Percentiles rank a stretch among this genome's conserved stretches.
Conservation (phyloP, 192 early-diverging fungal genomes). For the Backusella liffmaniae region DNA sequence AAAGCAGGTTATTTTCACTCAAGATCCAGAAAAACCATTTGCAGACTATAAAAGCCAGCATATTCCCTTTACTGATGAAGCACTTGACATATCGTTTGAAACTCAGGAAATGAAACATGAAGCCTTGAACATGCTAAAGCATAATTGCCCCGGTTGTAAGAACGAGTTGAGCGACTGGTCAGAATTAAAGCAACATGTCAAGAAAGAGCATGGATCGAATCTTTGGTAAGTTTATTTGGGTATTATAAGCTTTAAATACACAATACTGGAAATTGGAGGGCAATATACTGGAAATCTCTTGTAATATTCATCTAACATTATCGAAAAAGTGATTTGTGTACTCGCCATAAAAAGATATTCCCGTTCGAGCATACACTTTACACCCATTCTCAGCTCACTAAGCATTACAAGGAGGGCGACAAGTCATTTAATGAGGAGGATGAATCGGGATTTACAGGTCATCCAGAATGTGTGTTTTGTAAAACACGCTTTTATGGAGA, state of each 20-base stretch:
- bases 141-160: conserved; percentile 91
- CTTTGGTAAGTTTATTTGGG: conserved; percentile 65
- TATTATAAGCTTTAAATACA: not conserved
- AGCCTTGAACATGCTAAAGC: conserved; percentile 66
- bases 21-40: conserved; percentile 55
- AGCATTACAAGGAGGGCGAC: conserved; percentile 76
- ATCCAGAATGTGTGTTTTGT: conserved; percentile 93
- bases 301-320: not conserved
- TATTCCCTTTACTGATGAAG: conserved; percentile 62
- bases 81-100: conserved; percentile 78
- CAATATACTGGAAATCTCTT: too few relatives aligned
- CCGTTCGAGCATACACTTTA: conserved; percentile 89
- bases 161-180: conserved; percentile 71
- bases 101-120: conserved; percentile 71
- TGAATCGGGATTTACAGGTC: conserved; percentile 72
- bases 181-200: conserved; percentile 84
- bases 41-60: conserved; percentile 46
- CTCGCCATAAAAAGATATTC: conserved; percentile 90
- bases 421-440: conserved; percentile 44
- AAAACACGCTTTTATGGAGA: conserved; percentile 76
- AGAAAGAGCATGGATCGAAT: conserved; percentile 64
- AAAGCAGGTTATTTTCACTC: conserved; percentile 72
- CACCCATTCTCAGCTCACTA: conserved; percentile 67
- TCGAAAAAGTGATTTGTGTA: conserved; percentile 79
- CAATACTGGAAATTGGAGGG: not conserved